A percentile compares a stretch with the other conserved stretches of the same genome.
Conservation (phyloP, 148 eudicot species). For the Pharnaceum exiguum region DNA sequence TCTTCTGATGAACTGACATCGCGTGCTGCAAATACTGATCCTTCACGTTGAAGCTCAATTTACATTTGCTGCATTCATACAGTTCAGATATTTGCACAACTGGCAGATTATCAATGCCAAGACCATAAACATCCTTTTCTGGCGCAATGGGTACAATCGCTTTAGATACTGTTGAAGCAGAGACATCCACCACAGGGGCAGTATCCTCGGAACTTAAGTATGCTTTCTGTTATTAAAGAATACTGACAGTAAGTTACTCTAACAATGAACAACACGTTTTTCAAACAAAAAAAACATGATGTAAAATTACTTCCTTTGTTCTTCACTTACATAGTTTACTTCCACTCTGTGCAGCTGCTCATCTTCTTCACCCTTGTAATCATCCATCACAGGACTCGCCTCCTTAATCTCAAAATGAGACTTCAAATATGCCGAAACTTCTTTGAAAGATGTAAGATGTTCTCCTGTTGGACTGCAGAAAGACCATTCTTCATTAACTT, state of each 20-base stretch:
- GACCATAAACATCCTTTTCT: constrained; percentile 22
- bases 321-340: constrained; percentile 32
- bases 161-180: constrained; percentile 22
- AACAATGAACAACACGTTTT: background rate
- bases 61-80: constrained; percentile 58
- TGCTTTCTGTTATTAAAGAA: constrained; percentile 18
- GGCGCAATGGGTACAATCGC: constrained; percentile 16
- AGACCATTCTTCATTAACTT: constrained; percentile 5
- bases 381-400: constrained; percentile 32
- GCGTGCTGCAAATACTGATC: constrained; percentile 45
- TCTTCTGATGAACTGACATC: constrained; percentile 45
- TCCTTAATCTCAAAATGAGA: constrained; percentile 38
- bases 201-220: constrained; percentile 13
- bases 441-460: constrained; percentile 60
- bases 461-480: constrained; percentile 57
- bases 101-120: constrained; percentile 50
- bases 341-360: constrained; percentile 25
- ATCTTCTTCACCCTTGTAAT: constrained; percentile 22
- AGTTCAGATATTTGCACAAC: constrained; percentile 54
- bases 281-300: no score
- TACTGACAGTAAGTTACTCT: no score
- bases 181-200: constrained; percentile 9
- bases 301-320: no score
- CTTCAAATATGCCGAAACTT: constrained; percentile 47
- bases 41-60: constrained; percentile 47